These are phyloP conservation scores for Fusarium illudens DNA, from an alignment of 2,329 filamentous ascomycete species.

Conservation along the genomic window DNA sequence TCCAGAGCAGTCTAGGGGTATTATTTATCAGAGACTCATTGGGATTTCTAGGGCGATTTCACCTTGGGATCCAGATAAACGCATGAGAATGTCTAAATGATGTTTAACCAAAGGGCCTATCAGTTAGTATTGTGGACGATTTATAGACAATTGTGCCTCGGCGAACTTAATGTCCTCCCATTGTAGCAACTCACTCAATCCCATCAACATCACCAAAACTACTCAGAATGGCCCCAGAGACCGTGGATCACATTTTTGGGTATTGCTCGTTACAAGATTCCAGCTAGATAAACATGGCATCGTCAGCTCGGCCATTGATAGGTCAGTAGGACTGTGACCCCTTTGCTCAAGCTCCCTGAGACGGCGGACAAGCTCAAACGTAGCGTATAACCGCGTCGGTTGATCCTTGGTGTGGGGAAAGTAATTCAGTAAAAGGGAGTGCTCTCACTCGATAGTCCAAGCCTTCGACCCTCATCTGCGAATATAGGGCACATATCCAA, in stretches of 20 bases:
- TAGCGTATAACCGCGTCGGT: neutral
- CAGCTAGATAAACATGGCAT: neutral
- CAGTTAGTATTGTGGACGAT: neutral
- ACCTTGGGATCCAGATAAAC: neutral
- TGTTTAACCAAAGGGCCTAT: neutral
- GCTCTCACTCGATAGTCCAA: neutral
- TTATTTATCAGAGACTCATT: neutral
- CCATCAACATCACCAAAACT: neutral
- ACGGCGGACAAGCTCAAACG: neutral
- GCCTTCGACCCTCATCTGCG: neutral
- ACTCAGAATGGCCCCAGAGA: neutral
- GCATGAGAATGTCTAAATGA: neutral
- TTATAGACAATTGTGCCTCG: neutral
- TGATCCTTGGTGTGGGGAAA: neutral
- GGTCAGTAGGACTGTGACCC: neutral
- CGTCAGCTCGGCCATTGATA: neutral
- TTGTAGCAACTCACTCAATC: too few species aligned
- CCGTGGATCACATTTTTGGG: neutral
- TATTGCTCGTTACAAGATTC: neutral
- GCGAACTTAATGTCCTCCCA: neutral
- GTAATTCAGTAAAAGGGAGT: neutral
- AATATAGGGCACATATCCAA: neutral
- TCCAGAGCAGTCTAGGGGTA: too few species aligned
- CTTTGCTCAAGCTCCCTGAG: neutral
- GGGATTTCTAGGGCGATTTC: neutral